Evolutionary conservation across 345 rosid species (phyloP).

Genomic region (Salix suchowensis): DNA sequence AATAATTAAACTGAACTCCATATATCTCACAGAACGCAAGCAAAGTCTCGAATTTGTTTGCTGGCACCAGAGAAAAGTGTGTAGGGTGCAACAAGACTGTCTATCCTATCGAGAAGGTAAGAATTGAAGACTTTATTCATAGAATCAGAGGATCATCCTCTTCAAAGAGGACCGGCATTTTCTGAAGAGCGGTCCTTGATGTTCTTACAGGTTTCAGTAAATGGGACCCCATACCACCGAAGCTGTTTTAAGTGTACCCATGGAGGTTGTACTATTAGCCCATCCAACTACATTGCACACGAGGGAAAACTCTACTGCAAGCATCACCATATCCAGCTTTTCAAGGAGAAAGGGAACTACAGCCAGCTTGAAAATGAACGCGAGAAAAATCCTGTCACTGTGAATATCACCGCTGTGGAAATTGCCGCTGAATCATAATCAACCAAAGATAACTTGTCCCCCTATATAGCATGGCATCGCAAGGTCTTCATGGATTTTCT

Average conservation of each 20-base stretch:
- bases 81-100: conserved; percentile 43
- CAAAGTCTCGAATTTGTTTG: conserved; percentile 44
- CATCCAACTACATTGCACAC: conserved; percentile 60
- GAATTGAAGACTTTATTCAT: not conserved
- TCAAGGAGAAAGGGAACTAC: conserved; percentile 65
- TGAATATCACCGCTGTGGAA: conserved; percentile 16
- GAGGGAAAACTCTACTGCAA: conserved; percentile 66
- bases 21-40: conserved; percentile 30
- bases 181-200: not conserved
- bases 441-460: not conserved
- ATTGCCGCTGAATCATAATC: conserved; percentile 30
- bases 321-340: conserved; percentile 61
- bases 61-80: conserved; percentile 57
- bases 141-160: not conserved
- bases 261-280: conserved; percentile 65
- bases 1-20: not conserved
- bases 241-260: conserved; percentile 57
- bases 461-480: not conserved
- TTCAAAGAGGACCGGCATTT: not conserved
- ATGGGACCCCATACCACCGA: conserved; percentile 49
- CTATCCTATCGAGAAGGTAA: conserved; percentile 60
- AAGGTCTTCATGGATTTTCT: not conserved
- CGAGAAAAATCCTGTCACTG: conserved; percentile 16
- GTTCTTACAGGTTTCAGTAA: conserved; percentile 43
- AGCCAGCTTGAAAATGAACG: conserved; percentile 51